These are phyloP conservation scores for Persicaria maculosa DNA, from an alignment of 148 eudicot species.

Conservation along the genomic window DNA sequence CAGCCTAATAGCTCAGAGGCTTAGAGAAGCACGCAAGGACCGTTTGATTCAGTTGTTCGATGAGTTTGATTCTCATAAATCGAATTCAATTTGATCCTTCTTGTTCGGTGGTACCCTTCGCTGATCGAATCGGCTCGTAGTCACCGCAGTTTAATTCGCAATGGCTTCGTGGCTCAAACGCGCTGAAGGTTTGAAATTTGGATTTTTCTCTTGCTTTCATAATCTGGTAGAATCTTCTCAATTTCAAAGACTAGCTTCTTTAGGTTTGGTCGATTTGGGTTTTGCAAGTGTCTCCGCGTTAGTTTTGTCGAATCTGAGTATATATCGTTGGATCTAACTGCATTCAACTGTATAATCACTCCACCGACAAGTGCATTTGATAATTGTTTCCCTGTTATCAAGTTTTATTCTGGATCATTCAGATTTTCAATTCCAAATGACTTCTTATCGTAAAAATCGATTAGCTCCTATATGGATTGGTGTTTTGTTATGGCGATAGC, in stretches of 20 bases:
- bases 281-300: background rate
- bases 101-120: background rate
- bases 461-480: slow-evolving; percentile 7
- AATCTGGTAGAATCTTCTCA: slow-evolving; percentile 5
- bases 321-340: slow-evolving; percentile 18
- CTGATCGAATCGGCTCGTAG: slow-evolving; percentile 13
- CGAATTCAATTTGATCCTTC: slow-evolving; percentile 2
- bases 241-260: slow-evolving; percentile 6
- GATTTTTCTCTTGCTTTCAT: background rate
- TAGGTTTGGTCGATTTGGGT: background rate
- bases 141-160: slow-evolving; percentile 2
- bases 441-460: background rate
- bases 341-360: slow-evolving; percentile 12
- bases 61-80: background rate
- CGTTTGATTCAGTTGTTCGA: background rate
- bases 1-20: background rate
- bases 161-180: slow-evolving; percentile 89
- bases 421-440: background rate
- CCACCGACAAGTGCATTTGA: slow-evolving; percentile 3
- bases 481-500: background rate
- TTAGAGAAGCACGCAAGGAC: background rate
- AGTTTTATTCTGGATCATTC: background rate
- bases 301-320: slow-evolving; percentile 10
- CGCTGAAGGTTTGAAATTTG: slow-evolving; percentile 56
- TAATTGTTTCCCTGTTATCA: background rate